These are phyloP conservation scores for Eucalyptus cloeziana DNA, from an alignment of 345 rosid genomes.

Conservation along the genomic window DNA sequence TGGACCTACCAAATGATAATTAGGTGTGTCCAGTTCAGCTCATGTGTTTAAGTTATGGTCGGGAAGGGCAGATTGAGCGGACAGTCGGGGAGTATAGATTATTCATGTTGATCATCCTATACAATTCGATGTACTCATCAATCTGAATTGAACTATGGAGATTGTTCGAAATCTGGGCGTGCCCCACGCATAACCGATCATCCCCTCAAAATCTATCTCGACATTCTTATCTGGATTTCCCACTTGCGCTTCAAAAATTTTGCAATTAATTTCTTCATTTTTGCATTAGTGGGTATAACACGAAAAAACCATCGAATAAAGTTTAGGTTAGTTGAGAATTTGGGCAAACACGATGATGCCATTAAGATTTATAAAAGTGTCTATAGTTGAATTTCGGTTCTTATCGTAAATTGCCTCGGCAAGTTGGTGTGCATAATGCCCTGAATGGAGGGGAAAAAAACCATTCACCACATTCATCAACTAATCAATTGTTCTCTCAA, in stretches of 20 bases:
- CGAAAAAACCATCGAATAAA: background rate
- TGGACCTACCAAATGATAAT: background rate
- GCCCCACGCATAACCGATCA: background rate
- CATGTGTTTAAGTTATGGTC: accelerated
- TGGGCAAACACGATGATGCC: slow-evolving; percentile 1
- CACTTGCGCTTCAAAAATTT: background rate
- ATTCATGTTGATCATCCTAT: background rate
- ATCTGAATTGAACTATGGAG: background rate
- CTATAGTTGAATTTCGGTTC: background rate
- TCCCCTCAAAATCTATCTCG: background rate
- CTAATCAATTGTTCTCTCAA: background rate
- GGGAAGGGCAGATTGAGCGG: accelerated
- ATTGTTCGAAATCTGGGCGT: background rate
- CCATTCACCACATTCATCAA: background rate
- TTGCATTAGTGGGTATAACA: too few relatives aligned
- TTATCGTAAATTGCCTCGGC: slow-evolving; percentile 1
- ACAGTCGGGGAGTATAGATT: background rate
- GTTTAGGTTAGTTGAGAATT: background rate
- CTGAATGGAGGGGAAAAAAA: background rate
- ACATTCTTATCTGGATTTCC: background rate
- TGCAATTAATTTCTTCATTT: background rate
- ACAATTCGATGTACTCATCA: background rate
- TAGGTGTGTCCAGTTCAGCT: background rate
- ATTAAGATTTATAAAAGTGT: slow-evolving; percentile 5
- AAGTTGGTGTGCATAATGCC: slow-evolving; percentile 18